phyloP scores from a whole-genome alignment of 805 yeast genomes.

The Wickerhamiella musiphila region DNA sequence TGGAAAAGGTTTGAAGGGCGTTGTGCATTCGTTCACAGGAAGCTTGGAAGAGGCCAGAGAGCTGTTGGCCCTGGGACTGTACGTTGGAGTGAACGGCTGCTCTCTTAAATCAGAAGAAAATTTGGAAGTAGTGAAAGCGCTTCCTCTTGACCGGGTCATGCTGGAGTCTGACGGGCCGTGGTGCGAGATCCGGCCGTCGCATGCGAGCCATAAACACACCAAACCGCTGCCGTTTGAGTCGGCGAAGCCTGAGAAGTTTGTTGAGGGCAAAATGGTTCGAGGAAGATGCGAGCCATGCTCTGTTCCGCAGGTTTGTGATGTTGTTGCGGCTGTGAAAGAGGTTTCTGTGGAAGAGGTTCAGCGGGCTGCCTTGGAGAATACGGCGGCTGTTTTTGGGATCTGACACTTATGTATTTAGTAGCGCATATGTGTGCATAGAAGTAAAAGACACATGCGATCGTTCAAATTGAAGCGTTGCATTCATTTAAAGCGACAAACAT shows the following conservation, averaged over 20 bases:
- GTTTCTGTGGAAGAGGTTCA: slow-evolving; percentile 29
- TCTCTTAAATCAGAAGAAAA: slow-evolving; percentile 68
- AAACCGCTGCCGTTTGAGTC: slow-evolving; percentile 37
- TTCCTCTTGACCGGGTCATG: slow-evolving; percentile 59
- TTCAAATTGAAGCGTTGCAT: background rate
- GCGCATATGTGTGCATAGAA: no score
- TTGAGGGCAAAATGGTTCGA: slow-evolving; percentile 35
- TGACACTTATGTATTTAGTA: no score
- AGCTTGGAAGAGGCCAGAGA: slow-evolving; percentile 41
- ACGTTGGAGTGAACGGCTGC: slow-evolving; percentile 82
- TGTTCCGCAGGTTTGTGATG: slow-evolving; percentile 63
- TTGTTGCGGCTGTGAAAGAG: slow-evolving; percentile 35
- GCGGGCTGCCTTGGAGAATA: slow-evolving; percentile 35
- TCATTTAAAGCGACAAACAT: background rate
- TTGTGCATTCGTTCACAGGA: slow-evolving; percentile 93
- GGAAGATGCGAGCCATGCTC: slow-evolving; percentile 88
- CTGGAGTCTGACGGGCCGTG: slow-evolving; percentile 97
- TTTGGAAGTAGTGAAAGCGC: slow-evolving; percentile 38
- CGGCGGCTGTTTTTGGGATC: slow-evolving; percentile 32
- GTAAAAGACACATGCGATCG: background rate
- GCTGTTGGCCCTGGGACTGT: slow-evolving; percentile 42
- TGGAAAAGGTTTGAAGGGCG: slow-evolving; percentile 40
- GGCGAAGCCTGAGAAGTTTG: slow-evolving; percentile 46
- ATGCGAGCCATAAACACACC: slow-evolving; percentile 44
- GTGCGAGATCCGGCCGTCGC: slow-evolving; percentile 85